Evolutionary conservation across 2,329 filamentous ascomycete genomes (phyloP).

Genomic region (Hypoxylon rubiginosum): DNA sequence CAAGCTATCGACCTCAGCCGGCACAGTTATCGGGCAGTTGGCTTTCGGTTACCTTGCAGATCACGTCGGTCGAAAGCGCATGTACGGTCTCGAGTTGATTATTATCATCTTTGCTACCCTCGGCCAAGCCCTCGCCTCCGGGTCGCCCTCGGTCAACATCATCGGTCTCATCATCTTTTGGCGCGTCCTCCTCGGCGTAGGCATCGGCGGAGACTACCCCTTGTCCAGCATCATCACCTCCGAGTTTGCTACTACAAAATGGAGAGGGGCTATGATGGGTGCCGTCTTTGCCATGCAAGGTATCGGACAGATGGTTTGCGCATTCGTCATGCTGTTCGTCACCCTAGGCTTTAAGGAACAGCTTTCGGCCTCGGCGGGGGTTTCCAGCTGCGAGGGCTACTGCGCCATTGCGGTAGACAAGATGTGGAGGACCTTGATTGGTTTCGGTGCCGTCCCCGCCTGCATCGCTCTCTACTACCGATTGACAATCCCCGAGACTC

Average conservation of each 20-base stretch:
- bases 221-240: conserved; percentile 87
- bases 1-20: conserved; percentile 86
- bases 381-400: conserved; percentile 71
- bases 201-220: conserved; percentile 84
- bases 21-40: conserved; percentile 86
- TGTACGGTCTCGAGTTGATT: conserved; percentile 82
- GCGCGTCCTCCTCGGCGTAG: conserved; percentile 81
- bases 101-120: conserved; percentile 84
- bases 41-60: conserved; percentile 85
- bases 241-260: conserved; percentile 88
- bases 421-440: conserved; percentile 88
- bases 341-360: conserved; percentile 78
- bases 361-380: conserved; percentile 64
- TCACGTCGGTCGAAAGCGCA: conserved; percentile 78
- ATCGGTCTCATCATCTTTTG: conserved; percentile 82
- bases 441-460: conserved; percentile 83
- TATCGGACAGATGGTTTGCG: conserved; percentile 81
- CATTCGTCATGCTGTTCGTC: conserved; percentile 81
- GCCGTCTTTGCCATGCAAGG: conserved; percentile 91
- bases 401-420: conserved; percentile 82
- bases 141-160: conserved; percentile 73
- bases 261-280: conserved; percentile 89
- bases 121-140: conserved; percentile 75
- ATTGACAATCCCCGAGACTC: conserved; percentile 87
- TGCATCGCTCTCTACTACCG: conserved; percentile 85